A percentile compares a stretch with the other conserved stretches of the same genome.
phyloP scores from a whole-genome alignment of 257 asterid species.

The Prunella vulgaris region DNA sequence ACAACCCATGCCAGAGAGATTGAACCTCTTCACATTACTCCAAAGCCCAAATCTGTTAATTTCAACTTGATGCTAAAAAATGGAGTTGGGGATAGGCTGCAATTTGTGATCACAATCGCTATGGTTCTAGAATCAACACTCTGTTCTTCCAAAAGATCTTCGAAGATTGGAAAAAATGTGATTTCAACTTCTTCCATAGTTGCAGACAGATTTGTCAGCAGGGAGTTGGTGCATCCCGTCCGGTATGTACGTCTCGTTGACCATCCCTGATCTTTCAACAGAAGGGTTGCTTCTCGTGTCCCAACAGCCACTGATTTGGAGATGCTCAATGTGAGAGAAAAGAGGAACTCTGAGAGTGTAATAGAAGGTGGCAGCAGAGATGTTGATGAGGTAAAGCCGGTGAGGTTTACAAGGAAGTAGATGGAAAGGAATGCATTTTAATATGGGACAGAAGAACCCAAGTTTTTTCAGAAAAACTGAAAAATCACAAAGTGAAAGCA shows the following conservation, averaged over 20 bases:
- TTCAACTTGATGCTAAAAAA: neutral
- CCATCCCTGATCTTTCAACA: neutral
- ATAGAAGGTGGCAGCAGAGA: neutral
- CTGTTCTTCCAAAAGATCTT: neutral
- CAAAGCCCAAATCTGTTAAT: neutral
- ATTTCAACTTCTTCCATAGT: neutral
- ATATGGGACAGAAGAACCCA: neutral
- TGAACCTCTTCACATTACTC: constrained; percentile 3
- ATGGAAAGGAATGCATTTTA: neutral
- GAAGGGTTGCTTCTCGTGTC: too few species aligned
- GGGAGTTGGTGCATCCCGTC: constrained; percentile 12
- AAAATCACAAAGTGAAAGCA: neutral
- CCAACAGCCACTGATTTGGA: neutral
- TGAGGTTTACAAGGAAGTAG: neutral
- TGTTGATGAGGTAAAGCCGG: neutral
- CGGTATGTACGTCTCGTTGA: constrained; percentile 4
- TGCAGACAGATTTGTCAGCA: neutral
- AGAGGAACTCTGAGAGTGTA: neutral
- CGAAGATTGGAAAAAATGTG: neutral
- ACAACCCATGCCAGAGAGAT: constrained; percentile 10
- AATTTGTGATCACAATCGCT: constrained; percentile 8
- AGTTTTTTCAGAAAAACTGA: neutral
- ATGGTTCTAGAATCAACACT: neutral
- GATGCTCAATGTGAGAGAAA: neutral
- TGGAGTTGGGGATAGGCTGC: constrained; percentile 9